phyloP scores from a whole-genome alignment of 225 moss, liverwort and hornwort genomes.

The Polytrichum formosum region DNA sequence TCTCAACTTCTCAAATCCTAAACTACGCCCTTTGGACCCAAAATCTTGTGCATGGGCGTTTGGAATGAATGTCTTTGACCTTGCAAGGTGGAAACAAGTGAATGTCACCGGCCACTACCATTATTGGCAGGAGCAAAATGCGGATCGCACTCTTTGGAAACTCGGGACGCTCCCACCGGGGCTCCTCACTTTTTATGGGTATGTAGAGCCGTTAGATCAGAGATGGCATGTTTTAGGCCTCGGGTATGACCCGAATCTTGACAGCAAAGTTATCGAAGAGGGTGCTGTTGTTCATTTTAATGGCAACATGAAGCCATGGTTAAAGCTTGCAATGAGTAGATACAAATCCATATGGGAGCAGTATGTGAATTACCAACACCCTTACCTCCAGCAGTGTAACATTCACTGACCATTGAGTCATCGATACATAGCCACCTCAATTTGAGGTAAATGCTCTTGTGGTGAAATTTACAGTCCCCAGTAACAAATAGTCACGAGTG shows the following conservation, averaged over 20 bases:
- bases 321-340: slow-evolving; percentile 23
- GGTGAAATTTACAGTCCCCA: too few species aligned
- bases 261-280: slow-evolving; percentile 10
- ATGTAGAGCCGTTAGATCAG: slow-evolving; percentile 11
- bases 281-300: slow-evolving; percentile 22
- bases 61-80: slow-evolving; percentile 24
- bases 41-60: slow-evolving; percentile 22
- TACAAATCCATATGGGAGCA: slow-evolving; percentile 21
- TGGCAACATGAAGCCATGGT: slow-evolving; percentile 24
- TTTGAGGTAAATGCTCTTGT: too few species aligned
- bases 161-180: slow-evolving; percentile 18
- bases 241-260: slow-evolving; percentile 17
- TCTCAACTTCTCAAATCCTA: slow-evolving; percentile 23
- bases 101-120: slow-evolving; percentile 19
- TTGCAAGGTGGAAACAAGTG: slow-evolving; percentile 12
- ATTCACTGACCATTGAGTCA: slow-evolving; percentile 10
- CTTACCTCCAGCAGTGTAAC: slow-evolving; percentile 23
- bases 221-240: slow-evolving; percentile 23
- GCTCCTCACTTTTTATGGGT: slow-evolving; percentile 15
- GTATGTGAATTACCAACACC: slow-evolving; percentile 15
- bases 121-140: slow-evolving; percentile 25
- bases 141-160: slow-evolving; percentile 18
- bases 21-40: slow-evolving; percentile 13
- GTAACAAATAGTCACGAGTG: too few species aligned
- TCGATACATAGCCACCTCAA: too few species aligned